A percentile compares a stretch with the other conserved stretches of the same genome.
These are phyloP conservation scores for Suillus alpinus DNA, from an alignment of 768 basidiomycete genomes.

Conservation along the genomic window DNA sequence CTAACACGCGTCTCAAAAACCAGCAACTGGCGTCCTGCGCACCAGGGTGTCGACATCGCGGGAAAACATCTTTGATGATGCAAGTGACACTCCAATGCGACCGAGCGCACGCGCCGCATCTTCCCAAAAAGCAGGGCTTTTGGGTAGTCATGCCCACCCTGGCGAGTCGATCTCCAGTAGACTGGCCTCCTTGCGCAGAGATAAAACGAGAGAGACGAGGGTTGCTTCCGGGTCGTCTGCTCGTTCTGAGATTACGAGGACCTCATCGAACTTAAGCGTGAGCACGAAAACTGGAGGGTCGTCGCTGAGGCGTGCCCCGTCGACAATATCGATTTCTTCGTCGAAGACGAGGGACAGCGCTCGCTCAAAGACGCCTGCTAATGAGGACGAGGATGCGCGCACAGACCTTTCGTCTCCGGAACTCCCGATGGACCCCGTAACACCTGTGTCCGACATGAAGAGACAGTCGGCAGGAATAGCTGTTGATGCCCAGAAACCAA, in stretches of 20 bases:
- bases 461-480: conserved; percentile 13
- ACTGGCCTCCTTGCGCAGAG: background rate
- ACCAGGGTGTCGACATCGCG: background rate
- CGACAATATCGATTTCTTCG: conserved; percentile 1
- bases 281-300: background rate
- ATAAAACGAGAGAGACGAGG: background rate
- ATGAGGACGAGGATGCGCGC: conserved; percentile 6
- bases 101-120: background rate
- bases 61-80: conserved; percentile 1
- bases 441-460: conserved; percentile 29
- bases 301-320: background rate
- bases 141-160: background rate
- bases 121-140: background rate
- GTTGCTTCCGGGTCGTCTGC: conserved; percentile 1
- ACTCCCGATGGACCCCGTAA: conserved; percentile 30
- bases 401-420: conserved; percentile 27
- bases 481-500: background rate
- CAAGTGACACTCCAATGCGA: background rate
- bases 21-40: background rate
- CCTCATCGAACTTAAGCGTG: background rate
- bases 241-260: background rate
- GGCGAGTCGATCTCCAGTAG: background rate
- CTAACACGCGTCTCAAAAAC: background rate
- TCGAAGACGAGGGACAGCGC: background rate
- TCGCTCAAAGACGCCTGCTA: conserved; percentile 16